Evolutionary conservation across 768 basidiomycete species (phyloP), one percentile per base, ranked within the genome.

Genomic region (Collybia sp.): DNA sequence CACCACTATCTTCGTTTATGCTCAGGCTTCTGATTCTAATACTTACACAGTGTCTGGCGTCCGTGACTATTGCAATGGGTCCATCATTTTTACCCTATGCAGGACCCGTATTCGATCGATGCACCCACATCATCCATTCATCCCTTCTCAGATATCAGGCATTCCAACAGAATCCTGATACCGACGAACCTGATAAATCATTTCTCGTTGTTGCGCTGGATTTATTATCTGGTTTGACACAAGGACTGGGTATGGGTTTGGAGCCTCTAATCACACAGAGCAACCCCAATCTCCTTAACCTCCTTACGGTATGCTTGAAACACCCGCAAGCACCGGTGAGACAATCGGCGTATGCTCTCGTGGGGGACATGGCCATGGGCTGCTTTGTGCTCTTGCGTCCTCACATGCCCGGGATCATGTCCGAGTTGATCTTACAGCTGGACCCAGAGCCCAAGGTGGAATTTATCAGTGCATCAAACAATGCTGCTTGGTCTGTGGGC

Each of bases 401-500:
- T 1, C 82, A 85, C 50, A 85, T 97, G 70, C 78, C 90, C 1
- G 80, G 81, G 20, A 86, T 99, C 62, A 93, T 98, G 88, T 75
- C 81, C 12, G 88, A 93, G 60, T 76, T 99, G 45, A 88, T 89
- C 50, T 68, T 77, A 34, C 94, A 98, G 58, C 86, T 99, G 43
- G 88, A 93, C 50, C 88, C 89, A 4, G 90, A 95, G 58, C 96
- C 95, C 1, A 89, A 91, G 57, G 76, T 87, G 30, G 94, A 97
- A 64, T 93, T 93, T 58, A 83, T 98, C 51, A 94, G 92, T 54
- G 96, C 95, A 5, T 94, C 92, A 63, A 99, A 99, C 67, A 99
- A 99, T 60, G 96, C 96, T 9, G 95, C 95, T 1, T 99, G 96
- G 96, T 93, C 93, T n/a, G 93, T 96, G 20, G 96, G 96, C 37